Evolutionary conservation across 352 stramenopile genomes (phyloP).

Genomic region (Globisporangium camurandrum): DNA sequence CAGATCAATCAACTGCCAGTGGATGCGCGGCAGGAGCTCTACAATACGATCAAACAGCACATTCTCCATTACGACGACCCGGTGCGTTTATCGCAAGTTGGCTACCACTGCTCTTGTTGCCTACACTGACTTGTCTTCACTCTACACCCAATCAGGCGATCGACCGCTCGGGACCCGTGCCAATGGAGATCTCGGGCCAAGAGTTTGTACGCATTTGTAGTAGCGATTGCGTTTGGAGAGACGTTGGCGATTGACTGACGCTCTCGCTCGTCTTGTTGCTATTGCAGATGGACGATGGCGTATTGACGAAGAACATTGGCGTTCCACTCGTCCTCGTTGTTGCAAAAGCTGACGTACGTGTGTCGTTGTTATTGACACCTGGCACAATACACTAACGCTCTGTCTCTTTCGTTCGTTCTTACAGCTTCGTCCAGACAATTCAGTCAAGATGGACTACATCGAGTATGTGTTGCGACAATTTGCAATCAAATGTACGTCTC

Average conservation of each 20-base stretch:
- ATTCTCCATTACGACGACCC: conserved; percentile 74
- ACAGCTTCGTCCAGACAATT: conserved; percentile 68
- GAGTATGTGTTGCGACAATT: conserved; percentile 75
- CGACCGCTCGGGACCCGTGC: conserved; percentile 36
- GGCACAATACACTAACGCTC: background rate
- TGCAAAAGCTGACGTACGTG: conserved; percentile 67
- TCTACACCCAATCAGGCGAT: conserved; percentile 25
- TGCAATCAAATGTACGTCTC: conserved; percentile 61
- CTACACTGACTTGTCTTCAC: background rate
- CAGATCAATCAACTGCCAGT: conserved; percentile 59
- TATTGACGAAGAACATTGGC: conserved; percentile 71
- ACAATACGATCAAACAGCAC: conserved; percentile 57
- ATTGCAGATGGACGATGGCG: conserved; percentile 61
- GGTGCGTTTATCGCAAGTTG: conserved; percentile 22
- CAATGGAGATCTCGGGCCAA: conserved; percentile 48
- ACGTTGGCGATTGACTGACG: too few species aligned
- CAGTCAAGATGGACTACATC: conserved; percentile 81
- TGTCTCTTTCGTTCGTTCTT: too few species aligned
- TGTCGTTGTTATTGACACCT: background rate
- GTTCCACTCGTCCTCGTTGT: conserved; percentile 69
- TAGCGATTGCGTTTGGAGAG: background rate
- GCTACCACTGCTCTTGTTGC: conserved; percentile 2
- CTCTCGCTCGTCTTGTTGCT: background rate
- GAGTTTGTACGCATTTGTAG: conserved; percentile 51
- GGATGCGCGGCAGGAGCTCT: conserved; percentile 51